Evolutionary conservation across 768 basidiomycete genomes (phyloP).

Genomic region (Macrolepiota dolichaula): DNA sequence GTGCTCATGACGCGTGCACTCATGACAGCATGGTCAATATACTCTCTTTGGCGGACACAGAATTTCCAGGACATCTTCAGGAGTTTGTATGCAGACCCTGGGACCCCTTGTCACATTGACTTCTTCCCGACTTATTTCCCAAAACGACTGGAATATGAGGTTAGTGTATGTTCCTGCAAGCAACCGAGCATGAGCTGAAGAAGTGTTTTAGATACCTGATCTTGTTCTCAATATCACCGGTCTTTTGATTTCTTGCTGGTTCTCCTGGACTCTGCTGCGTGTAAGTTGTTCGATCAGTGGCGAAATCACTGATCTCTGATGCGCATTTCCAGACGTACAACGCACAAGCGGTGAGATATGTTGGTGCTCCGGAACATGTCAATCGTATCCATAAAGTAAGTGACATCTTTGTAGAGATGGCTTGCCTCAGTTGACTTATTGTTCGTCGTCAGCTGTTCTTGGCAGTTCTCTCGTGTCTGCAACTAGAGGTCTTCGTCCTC

Average conservation of each 20-base stretch:
- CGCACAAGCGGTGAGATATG: constrained; percentile 44
- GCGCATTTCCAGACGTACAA: constrained; percentile 36
- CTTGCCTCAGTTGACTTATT: not conserved
- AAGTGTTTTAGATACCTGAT: constrained; percentile 45
- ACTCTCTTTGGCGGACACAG: constrained; percentile 44
- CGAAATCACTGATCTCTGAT: not conserved
- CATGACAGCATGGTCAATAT: constrained; percentile 48
- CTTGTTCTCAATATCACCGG: constrained; percentile 42
- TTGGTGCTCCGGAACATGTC: constrained; percentile 50
- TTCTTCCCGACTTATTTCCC: constrained; percentile 43
- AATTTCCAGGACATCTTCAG: constrained; percentile 29
- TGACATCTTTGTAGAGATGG: not conserved
- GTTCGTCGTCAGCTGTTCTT: constrained; percentile 42
- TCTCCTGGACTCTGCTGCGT: constrained; percentile 45
- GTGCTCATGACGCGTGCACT: constrained; percentile 44
- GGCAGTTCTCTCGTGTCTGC: constrained; percentile 49
- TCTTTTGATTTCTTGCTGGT: constrained; percentile 34
- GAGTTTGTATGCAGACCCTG: constrained; percentile 32
- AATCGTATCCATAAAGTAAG: constrained; percentile 41
- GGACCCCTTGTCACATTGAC: constrained; percentile 47
- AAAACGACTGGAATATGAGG: constrained; percentile 39
- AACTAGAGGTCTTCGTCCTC: constrained; percentile 51
- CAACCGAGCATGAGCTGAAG: not conserved
- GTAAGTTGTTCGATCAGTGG: constrained; percentile 20
- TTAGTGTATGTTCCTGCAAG: constrained; percentile 17